Percentiles rank a stretch among this genome's conserved stretches.
Evolutionary conservation across 768 basidiomycete species (phyloP).

Genomic region (Trametes cinnabarina): DNA sequence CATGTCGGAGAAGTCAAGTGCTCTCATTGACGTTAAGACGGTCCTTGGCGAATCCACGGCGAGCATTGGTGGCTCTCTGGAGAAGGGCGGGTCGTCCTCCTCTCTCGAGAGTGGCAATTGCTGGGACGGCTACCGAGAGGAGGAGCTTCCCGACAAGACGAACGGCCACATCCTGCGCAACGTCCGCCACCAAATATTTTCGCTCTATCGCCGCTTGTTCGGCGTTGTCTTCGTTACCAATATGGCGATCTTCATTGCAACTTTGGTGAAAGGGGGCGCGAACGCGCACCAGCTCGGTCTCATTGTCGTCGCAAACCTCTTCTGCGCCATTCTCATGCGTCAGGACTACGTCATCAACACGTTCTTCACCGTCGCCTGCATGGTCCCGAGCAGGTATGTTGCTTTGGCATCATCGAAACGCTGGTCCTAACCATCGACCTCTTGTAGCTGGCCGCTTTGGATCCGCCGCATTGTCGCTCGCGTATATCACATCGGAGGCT

Average conservation of each 20-base stretch:
- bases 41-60: conserved; percentile 16
- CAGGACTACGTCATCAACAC: conserved; percentile 58
- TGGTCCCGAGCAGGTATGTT: conserved; percentile 48
- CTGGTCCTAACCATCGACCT: conserved; percentile 24
- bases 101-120: conserved; percentile 24
- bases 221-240: conserved; percentile 51
- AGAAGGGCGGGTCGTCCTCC: conserved; percentile 25
- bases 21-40: conserved; percentile 2
- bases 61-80: conserved; percentile 29
- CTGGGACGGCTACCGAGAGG: conserved; percentile 57
- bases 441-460: conserved; percentile 52
- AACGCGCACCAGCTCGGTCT: conserved; percentile 33
- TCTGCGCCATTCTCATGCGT: conserved; percentile 41
- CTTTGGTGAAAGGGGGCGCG: conserved; percentile 23
- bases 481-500: conserved; percentile 58
- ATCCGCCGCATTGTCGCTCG: conserved; percentile 53
- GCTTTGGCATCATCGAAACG: too few relatives aligned
- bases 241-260: conserved; percentile 46
- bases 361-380: conserved; percentile 52
- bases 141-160: conserved; percentile 48
- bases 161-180: conserved; percentile 50
- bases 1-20: conserved; percentile 32
- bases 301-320: conserved; percentile 45
- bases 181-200: conserved; percentile 53
- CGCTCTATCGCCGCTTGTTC: conserved; percentile 55